phyloP scores from a whole-genome alignment of 2,329 filamentous ascomycete species.

The Penicillium sp. region DNA sequence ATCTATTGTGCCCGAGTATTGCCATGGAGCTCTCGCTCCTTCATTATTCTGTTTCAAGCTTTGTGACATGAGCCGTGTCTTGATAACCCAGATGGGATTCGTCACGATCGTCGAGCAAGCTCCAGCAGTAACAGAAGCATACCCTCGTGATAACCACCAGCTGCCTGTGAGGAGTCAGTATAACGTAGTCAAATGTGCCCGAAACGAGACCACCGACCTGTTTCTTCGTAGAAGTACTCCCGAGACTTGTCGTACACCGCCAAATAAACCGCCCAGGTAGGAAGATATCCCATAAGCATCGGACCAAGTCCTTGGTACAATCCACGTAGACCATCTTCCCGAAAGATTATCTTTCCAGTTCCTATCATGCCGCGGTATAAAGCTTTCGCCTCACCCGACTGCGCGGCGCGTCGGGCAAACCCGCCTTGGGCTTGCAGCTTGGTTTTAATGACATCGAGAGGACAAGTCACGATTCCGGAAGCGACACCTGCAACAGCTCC shows the following conservation, averaged over 20 bases:
- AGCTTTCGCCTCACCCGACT: conserved; percentile 45
- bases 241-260: conserved; percentile 93
- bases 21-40: conserved; percentile 63
- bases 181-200: background rate
- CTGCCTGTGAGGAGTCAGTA: conserved; percentile 56
- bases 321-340: conserved; percentile 81
- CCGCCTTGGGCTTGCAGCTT: conserved; percentile 94
- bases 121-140: conserved; percentile 86
- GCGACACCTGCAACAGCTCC: conserved; percentile 88
- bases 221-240: conserved; percentile 64
- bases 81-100: conserved; percentile 99
- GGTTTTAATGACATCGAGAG: conserved; percentile 98
- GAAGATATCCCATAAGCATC: conserved; percentile 91
- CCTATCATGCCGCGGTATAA: conserved; percentile 85
- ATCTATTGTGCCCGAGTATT: conserved; percentile 86
- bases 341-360: conserved; percentile 81
- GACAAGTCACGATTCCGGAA: conserved; percentile 91
- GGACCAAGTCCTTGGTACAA: conserved; percentile 92
- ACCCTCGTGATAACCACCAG: conserved; percentile 74
- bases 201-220: conserved; percentile 51
- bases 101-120: conserved; percentile 91
- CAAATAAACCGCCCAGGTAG: conserved; percentile 98
- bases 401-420: conserved; percentile 55
- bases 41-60: conserved; percentile 55
- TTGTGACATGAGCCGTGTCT: conserved; percentile 97